Evolutionary conservation across 179 eudicot genomes (phyloP), one percentile per base, ranked within the genome.

Genomic region (Dionaea muscipula): DNA sequence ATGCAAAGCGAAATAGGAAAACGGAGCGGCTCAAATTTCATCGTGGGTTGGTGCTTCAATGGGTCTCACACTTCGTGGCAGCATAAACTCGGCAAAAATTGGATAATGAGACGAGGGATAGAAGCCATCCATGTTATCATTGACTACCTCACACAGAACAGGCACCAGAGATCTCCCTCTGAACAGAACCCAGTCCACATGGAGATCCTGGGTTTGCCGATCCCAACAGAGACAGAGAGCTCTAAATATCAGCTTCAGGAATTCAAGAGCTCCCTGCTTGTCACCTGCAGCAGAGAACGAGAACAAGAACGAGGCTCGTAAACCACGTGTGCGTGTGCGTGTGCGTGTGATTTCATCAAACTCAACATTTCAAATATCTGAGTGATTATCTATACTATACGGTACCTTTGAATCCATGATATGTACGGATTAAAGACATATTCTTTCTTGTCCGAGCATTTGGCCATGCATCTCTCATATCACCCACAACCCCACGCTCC

Each of bases 211-310:
- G 23, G 98, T 91, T 70, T 91, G 98, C 8, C 95, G 85, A 73
- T 91, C 99, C 99, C 99, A 91, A 68, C 99, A 91, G 25, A 91
- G 86, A 70, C 96, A 91, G 69, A 91, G 84, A 17, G 99, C 99
- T 72, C 99, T 69, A 50, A 91, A 80, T 5, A 91, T 75, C 68
- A 91, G 68, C 78, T 91, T 91, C 45, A 91, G 59, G 73, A 82
- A 91, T 74, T 91, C 99, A 41, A 82, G 55, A 47, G 85, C 81
- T 60, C 99, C 99, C 53, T 91, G 96, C 65, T 87, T 82, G 68
- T 84, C 64, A 68, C 99, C 99, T 91, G 47, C 1, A 16, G 2
- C 2, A 49, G 16, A 11, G 9, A 20, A 49, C 16, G 4, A 49
- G 26, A 23, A 49, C 2, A 24, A 26, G 9, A 23, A 1, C 16